Percentiles rank a stretch among this genome's conserved stretches.
These are phyloP conservation scores for Malassezia psittaci DNA, from an alignment of 1,284 basidiomycete species.

Conservation along the genomic window DNA sequence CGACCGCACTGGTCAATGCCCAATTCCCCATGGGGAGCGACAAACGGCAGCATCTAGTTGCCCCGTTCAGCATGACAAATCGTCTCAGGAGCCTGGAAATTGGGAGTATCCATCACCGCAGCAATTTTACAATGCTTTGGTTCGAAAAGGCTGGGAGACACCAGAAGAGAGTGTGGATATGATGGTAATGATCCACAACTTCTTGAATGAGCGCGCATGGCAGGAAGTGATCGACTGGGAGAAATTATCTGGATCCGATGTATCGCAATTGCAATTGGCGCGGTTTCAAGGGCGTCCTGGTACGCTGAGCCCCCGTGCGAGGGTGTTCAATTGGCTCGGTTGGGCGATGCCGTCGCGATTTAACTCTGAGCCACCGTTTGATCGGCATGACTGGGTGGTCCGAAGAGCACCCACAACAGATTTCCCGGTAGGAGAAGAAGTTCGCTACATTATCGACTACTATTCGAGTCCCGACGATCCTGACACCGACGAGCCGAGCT, in stretches of 20 bases:
- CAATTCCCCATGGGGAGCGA: slow-evolving; percentile 11
- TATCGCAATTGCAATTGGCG: slow-evolving; percentile 57
- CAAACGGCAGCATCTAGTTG: slow-evolving; percentile 6
- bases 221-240: slow-evolving; percentile 91
- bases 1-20: slow-evolving; percentile 19
- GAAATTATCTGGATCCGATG: slow-evolving; percentile 42
- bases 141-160: slow-evolving; percentile 93
- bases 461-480: slow-evolving; percentile 34
- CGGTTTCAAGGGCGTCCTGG: slow-evolving; percentile 83
- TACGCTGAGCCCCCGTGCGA: slow-evolving; percentile 68
- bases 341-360: slow-evolving; percentile 78
- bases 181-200: slow-evolving; percentile 98
- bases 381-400: slow-evolving; percentile 97
- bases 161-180: slow-evolving; percentile 90
- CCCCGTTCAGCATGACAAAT: slow-evolving; percentile 42
- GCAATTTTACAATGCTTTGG: slow-evolving; percentile 96
- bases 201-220: slow-evolving; percentile 94
- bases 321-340: slow-evolving; percentile 71
- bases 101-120: slow-evolving; percentile 99
- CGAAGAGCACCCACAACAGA: slow-evolving; percentile 53
- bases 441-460: slow-evolving; percentile 47
- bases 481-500: slow-evolving; percentile 34
- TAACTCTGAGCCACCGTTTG: slow-evolving; percentile 85
- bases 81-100: slow-evolving; percentile 38
- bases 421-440: slow-evolving; percentile 24